A percentile compares a stretch with the other conserved stretches of the same genome.
These are phyloP conservation scores for Hypoxylon fuscum DNA, from an alignment of 495 filamentous ascomycete genomes.

Conservation along the genomic window DNA sequence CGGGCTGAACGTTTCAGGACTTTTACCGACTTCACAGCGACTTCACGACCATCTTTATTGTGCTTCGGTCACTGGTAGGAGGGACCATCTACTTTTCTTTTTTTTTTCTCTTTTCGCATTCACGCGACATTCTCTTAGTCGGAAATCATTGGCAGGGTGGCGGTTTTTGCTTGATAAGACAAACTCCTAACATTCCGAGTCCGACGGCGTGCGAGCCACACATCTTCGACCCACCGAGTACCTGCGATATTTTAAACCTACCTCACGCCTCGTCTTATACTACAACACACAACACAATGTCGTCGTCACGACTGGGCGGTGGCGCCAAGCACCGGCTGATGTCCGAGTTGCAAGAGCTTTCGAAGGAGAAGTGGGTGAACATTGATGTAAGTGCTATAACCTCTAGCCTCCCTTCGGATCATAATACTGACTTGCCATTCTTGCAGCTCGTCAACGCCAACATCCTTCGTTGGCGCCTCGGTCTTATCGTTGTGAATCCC, in stretches of 20 bases:
- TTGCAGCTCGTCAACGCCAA: slow-evolving; percentile 73
- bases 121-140: slow-evolving; percentile 5
- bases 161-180: slow-evolving; percentile 23
- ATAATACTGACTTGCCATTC: slow-evolving; percentile 13
- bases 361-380: slow-evolving; percentile 92
- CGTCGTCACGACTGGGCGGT: slow-evolving; percentile 38
- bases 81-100: slow-evolving; percentile 5
- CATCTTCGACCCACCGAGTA: slow-evolving; percentile 10
- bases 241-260: background rate
- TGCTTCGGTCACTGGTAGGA: background rate
- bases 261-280: background rate
- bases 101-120: background rate
- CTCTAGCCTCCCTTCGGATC: background rate
- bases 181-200: slow-evolving; percentile 1
- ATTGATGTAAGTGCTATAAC: slow-evolving; percentile 67
- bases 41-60: slow-evolving; percentile 1
- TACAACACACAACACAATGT: slow-evolving; percentile 26
- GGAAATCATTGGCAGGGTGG: slow-evolving; percentile 20
- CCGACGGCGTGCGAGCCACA: slow-evolving; percentile 25
- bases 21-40: slow-evolving; percentile 4
- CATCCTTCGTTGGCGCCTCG: slow-evolving; percentile 86
- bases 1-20: slow-evolving; percentile 18
- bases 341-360: slow-evolving; percentile 84
- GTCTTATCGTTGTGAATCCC: slow-evolving; percentile 88
- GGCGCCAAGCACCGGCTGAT: slow-evolving; percentile 83